phyloP scores from a whole-genome alignment of 495 filamentous ascomycete genomes.

The Penicillium canescens region DNA sequence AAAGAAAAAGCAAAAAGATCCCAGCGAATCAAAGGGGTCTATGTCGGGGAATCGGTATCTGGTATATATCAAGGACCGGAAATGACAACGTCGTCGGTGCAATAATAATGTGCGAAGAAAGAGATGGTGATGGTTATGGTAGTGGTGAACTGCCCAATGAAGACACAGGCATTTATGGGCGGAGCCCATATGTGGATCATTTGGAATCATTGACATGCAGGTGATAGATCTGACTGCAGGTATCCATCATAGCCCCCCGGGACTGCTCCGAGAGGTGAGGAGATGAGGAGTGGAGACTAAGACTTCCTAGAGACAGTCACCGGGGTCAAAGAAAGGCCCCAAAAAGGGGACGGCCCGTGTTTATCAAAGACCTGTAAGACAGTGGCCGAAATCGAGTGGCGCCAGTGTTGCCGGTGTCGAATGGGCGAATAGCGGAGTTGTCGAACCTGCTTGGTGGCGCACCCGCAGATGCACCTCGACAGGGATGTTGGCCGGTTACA shows the following conservation, averaged over 20 bases:
- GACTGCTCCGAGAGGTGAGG: background rate
- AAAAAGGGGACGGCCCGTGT: constrained; percentile 6
- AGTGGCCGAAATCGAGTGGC: constrained; percentile 19
- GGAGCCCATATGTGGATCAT: background rate
- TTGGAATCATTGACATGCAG: background rate
- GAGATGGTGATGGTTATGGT: no score
- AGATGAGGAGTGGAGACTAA: constrained; percentile 11
- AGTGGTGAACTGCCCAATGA: no score
- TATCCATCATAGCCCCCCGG: background rate
- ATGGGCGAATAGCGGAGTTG: constrained; percentile 3
- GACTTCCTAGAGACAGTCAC: constrained; percentile 17
- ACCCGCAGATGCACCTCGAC: constrained; percentile 27
- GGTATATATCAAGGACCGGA: constrained; percentile 7
- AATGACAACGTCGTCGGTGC: constrained; percentile 5
- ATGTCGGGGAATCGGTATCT: background rate
- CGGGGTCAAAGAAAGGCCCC: constrained; percentile 2
- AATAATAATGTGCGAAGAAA: background rate
- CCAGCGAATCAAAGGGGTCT: background rate
- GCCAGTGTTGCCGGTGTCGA: background rate
- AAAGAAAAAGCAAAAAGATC: background rate
- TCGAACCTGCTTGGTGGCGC: constrained; percentile 20
- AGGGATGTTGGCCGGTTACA: constrained; percentile 48
- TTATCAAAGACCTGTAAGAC: constrained; percentile 12
- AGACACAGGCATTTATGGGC: background rate
- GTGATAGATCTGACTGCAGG: constrained; percentile 2